Percentiles rank a stretch among this genome's conserved stretches.
Conservation (phyloP, 2,329 filamentous ascomycete genomes). For the Stemphylium vesicarium region DNA sequence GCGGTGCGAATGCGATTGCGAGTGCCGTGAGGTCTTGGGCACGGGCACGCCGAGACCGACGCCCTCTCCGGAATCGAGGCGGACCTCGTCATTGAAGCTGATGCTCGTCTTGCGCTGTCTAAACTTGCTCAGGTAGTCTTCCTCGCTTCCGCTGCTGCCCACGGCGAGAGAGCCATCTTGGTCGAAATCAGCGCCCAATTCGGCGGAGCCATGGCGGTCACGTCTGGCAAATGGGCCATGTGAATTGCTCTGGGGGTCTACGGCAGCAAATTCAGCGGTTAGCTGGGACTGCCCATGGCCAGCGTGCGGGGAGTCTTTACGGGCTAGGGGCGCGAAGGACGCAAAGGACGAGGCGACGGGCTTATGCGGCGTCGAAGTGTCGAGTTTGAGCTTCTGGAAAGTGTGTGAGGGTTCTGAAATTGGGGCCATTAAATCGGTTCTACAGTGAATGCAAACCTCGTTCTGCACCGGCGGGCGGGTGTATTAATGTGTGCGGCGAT, state of each 20-base stretch:
- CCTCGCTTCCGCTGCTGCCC: conserved; percentile 34
- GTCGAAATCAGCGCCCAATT: conserved; percentile 24
- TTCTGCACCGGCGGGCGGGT: conserved; percentile 19
- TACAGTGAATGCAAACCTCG: conserved; percentile 45
- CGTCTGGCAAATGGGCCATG: conserved; percentile 27
- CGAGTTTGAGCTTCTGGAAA: conserved; percentile 53
- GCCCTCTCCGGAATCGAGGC: conserved; percentile 49
- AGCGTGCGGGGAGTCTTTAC: conserved; percentile 34
- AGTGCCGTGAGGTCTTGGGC: conserved; percentile 37
- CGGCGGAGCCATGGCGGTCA: conserved; percentile 23
- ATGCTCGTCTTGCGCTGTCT: conserved; percentile 48
- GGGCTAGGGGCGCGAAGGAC: conserved; percentile 47
- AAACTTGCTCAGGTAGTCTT: conserved; percentile 37
- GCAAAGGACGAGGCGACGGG: conserved; percentile 43
- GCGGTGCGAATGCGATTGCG: conserved; percentile 23
- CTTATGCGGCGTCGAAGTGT: conserved; percentile 45
- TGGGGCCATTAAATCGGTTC: conserved; percentile 49
- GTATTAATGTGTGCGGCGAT: conserved; percentile 38
- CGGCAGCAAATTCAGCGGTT: conserved; percentile 24
- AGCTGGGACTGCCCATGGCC: conserved; percentile 31
- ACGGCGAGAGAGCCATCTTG: conserved; percentile 27
- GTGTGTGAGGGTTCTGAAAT: conserved; percentile 47
- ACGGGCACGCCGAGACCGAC: conserved; percentile 48
- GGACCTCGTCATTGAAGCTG: conserved; percentile 50
- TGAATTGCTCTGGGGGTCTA: conserved; percentile 25